Percentiles rank a stretch among this genome's conserved stretches.
Conservation (phyloP, 2,329 filamentous ascomycete genomes). For the Hirsutella minnesotensis region DNA sequence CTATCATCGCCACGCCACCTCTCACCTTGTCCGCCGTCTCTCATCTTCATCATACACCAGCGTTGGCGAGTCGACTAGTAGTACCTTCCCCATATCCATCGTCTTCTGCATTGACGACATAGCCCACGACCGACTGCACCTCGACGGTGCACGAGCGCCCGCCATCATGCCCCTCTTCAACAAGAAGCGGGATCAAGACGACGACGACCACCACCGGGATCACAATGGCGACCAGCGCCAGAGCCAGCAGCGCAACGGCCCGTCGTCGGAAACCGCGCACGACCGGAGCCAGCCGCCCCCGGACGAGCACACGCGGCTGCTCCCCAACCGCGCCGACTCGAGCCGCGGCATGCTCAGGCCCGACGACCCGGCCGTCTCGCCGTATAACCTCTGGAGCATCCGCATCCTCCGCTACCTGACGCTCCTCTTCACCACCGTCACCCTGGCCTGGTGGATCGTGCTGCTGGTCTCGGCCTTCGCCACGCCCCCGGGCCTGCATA, state of each 20-base stretch:
- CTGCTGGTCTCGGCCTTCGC: conserved; percentile 84
- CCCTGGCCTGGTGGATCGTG: conserved; percentile 86
- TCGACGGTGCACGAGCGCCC: background rate
- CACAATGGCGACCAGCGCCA: conserved; percentile 1
- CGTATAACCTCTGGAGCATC: conserved; percentile 91
- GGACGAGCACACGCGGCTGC: conserved; percentile 50
- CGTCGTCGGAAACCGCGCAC: conserved; percentile 10
- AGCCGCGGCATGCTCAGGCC: conserved; percentile 22
- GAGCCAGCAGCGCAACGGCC: background rate
- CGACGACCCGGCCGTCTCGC: conserved; percentile 51
- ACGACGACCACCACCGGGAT: conserved; percentile 7
- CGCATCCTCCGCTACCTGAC: conserved; percentile 70
- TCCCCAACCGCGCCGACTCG: conserved; percentile 54
- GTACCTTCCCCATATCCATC: no score
- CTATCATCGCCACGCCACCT: no score
- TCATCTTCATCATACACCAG: no score
- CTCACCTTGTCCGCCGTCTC: no score
- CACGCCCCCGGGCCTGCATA: conserved; percentile 76
- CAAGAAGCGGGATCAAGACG: conserved; percentile 10
- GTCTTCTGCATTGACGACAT: no score
- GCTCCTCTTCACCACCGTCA: conserved; percentile 60
- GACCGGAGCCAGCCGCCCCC: conserved; percentile 16
- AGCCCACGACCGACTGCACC: background rate
- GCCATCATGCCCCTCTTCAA: conserved; percentile 22
- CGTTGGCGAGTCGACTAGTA: no score